Base-by-base conservation (phyloP, 305 asterid species). In the Plantago rigida region DNA sequence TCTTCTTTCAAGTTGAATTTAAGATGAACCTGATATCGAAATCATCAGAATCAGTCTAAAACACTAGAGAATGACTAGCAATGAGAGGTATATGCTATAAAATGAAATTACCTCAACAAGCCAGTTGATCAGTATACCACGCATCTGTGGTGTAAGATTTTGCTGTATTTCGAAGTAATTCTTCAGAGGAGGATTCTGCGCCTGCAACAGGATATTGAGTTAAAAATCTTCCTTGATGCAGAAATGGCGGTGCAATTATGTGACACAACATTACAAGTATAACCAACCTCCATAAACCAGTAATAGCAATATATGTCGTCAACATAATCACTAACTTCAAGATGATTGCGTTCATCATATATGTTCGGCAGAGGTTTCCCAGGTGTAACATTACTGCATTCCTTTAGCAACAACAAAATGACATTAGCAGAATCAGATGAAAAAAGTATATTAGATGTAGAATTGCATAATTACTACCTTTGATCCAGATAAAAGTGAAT, bases 111-210 rank as follows among this genome's bases (percentile, higher is more conserved):
- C 97, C 84, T 90, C 96, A 57, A 87, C 80, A 62, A 90, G 95
- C 97, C 97, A 90, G 74, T 87, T 90, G 83, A 90, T 80, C 77
- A 90, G 70, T 77, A 84, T 75, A 45, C 92, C 94, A 73, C 97
- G 95, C 89, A 82, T 91, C 72, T 82, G 86, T 70, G 95, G 94
- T 61, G 89, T 77, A 55, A 87, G 81, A 24, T 85, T 82, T 58
- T 65, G 65, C 71, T 84, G 95, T 63, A 60, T 66, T 34, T 62
- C 89, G 79, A 84, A 69, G 81, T 81, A 85, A 62, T 78, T 63
- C 80, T 81, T 76, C 74, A 79, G 50, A 10, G 69, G 69, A 71
- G 76, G 84, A 75, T 77, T 82, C 36, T 77, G 91, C 49, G 80
- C 79, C 95, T 90, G 76, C 73, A 76, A 58, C 47, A 36, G 60